phyloP scores from a whole-genome alignment of 2,329 filamentous ascomycete genomes.

The Neocucurbitaria cava region DNA sequence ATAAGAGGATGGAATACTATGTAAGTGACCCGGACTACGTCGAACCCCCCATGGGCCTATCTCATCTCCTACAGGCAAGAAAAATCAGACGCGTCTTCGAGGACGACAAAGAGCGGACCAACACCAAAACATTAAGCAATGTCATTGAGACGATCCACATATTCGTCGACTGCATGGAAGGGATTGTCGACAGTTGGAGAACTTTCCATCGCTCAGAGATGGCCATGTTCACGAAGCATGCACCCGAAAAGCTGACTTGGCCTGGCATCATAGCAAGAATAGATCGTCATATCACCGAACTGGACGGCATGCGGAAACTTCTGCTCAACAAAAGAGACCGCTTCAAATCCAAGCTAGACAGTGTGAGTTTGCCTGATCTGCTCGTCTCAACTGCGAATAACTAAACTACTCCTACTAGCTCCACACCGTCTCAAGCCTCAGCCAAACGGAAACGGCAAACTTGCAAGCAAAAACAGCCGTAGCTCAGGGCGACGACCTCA shows the following conservation, averaged over 20 bases:
- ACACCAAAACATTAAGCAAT: slow-evolving; percentile 19
- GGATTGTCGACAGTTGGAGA: slow-evolving; percentile 20
- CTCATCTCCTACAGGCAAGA: neutral
- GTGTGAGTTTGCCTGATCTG: slow-evolving; percentile 6
- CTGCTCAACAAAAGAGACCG: slow-evolving; percentile 13
- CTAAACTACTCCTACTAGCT: slow-evolving; percentile 4
- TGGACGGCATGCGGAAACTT: slow-evolving; percentile 14
- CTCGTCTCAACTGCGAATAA: neutral
- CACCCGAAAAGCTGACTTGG: slow-evolving; percentile 15
- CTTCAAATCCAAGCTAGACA: slow-evolving; percentile 17
- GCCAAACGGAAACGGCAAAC: slow-evolving; percentile 18
- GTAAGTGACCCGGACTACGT: slow-evolving; percentile 7
- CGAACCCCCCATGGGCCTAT: neutral
- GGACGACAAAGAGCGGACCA: slow-evolving; percentile 11
- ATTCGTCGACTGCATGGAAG: slow-evolving; percentile 15
- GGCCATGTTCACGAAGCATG: slow-evolving; percentile 12
- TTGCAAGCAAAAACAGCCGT: slow-evolving; percentile 1
- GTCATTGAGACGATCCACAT: slow-evolving; percentile 25
- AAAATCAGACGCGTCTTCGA: slow-evolving; percentile 5
- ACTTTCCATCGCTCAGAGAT: slow-evolving; percentile 14
- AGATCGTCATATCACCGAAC: slow-evolving; percentile 12
- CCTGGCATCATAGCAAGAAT: slow-evolving; percentile 15
- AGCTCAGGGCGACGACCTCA: slow-evolving; percentile 18
- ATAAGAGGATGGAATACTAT: slow-evolving; percentile 25
- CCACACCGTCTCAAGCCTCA: slow-evolving; percentile 20